These are phyloP conservation scores for Barbarea vulgaris DNA, from an alignment of 345 rosid genomes.

Conservation along the genomic window DNA sequence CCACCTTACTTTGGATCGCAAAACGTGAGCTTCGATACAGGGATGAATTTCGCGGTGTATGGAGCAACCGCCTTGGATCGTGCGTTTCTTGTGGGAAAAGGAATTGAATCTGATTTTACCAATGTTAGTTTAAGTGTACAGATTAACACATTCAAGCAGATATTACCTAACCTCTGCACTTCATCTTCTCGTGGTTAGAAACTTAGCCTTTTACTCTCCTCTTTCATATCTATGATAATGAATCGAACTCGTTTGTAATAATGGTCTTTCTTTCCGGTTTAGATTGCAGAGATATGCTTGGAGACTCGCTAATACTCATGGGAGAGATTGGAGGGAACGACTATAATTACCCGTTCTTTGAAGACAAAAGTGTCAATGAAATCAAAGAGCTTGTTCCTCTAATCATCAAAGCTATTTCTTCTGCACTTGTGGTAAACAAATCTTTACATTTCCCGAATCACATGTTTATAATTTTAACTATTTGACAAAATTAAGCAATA, in stretches of 20 bases:
- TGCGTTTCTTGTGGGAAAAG: conserved; percentile 37
- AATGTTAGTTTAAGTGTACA: conserved; percentile 47
- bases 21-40: conserved; percentile 40
- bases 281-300: conserved; percentile 45
- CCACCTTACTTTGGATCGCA: conserved; percentile 45
- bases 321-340: conserved; percentile 72
- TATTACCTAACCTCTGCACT: conserved; percentile 47
- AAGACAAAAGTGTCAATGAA: conserved; percentile 29
- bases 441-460: background rate
- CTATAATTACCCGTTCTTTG: conserved; percentile 39
- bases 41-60: conserved; percentile 58
- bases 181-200: conserved; percentile 39
- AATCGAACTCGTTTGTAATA: background rate
- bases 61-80: conserved; percentile 55
- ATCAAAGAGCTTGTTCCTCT: conserved; percentile 43
- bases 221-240: background rate
- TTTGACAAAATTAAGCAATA: background rate
- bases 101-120: conserved; percentile 32
- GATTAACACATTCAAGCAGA: conserved; percentile 44
- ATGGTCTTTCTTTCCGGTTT: background rate
- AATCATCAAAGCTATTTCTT: conserved; percentile 39
- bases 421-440: conserved; percentile 43
- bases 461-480: background rate
- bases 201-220: background rate
- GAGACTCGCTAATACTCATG: conserved; percentile 47